phyloP scores from a whole-genome alignment of 495 filamentous ascomycete species.

The Aspergillus sparsus region DNA sequence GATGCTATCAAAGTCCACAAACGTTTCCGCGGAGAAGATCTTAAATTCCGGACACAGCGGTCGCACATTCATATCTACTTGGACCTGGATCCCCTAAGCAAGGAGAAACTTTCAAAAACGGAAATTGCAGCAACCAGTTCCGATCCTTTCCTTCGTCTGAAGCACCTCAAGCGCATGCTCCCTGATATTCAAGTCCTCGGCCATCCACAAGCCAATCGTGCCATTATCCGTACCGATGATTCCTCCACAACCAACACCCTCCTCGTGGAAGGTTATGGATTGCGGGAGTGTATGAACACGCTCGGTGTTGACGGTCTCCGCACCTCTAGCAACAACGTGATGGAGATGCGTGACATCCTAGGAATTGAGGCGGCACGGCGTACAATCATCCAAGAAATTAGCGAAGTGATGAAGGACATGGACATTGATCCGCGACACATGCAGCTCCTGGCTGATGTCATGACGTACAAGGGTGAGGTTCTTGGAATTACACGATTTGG shows the following conservation, averaged over 20 bases:
- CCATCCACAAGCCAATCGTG: constrained; percentile 80
- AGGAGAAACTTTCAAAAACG: constrained; percentile 53
- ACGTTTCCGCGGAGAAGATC: constrained; percentile 68
- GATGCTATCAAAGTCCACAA: constrained; percentile 71
- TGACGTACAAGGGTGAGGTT: constrained; percentile 98
- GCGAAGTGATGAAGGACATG: constrained; percentile 84
- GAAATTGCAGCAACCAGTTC: constrained; percentile 55
- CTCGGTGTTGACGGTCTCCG: constrained; percentile 76
- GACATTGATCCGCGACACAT: constrained; percentile 97
- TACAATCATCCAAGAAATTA: constrained; percentile 81
- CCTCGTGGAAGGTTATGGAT: constrained; percentile 91
- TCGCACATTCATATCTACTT: constrained; percentile 59
- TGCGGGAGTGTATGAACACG: constrained; percentile 87
- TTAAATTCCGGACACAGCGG: constrained; percentile 49
- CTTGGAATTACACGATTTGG: constrained; percentile 98
- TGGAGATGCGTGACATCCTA: constrained; percentile 89
- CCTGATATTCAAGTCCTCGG: constrained; percentile 80
- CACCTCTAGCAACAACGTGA: constrained; percentile 80
- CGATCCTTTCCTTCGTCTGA: constrained; percentile 79
- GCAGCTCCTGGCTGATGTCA: constrained; percentile 97
- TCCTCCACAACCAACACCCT: constrained; percentile 63
- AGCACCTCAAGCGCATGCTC: constrained; percentile 77
- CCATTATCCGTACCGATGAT: constrained; percentile 81
- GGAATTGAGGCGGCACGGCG: constrained; percentile 92
- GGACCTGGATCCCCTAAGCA: constrained; percentile 57